Conservation (phyloP, 139 green algal species). For the Chlamydomonas asymmetrica region DNA sequence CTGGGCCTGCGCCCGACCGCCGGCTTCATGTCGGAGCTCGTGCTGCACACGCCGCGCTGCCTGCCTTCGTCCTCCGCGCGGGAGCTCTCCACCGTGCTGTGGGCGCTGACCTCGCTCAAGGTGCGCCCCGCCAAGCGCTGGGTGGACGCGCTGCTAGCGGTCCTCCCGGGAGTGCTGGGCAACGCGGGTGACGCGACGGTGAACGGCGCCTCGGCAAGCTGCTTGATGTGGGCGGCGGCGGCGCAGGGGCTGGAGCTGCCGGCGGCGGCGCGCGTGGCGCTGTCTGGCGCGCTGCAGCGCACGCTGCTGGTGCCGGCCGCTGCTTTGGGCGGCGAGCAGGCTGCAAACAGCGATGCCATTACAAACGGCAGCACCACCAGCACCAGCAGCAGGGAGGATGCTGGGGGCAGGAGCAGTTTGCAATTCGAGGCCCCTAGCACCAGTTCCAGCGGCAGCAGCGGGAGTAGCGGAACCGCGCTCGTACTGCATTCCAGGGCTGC, state of each 20-base stretch:
- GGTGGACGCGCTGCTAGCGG: background rate
- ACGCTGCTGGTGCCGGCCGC: background rate
- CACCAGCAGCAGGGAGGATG: too few relatives aligned
- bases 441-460: background rate
- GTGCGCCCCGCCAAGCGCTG: conserved; percentile 12
- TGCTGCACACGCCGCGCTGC: background rate
- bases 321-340: background rate
- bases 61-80: conserved; percentile 12
- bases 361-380: background rate
- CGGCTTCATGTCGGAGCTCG: conserved; percentile 26
- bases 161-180: background rate
- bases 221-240: background rate
- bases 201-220: background rate
- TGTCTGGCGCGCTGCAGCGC: too few relatives aligned
- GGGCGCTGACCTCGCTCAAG: conserved; percentile 19
- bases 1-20: conserved; percentile 20
- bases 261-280: background rate
- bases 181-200: background rate
- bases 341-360: background rate
- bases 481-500: background rate
- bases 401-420: too few relatives aligned
- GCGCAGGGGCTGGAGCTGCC: background rate
- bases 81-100: conserved; percentile 25
- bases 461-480: background rate
- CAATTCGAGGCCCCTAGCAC: background rate